Base-by-base conservation (phyloP, 2,329 filamentous ascomycete species). In the Hypoxylon sp. region DNA sequence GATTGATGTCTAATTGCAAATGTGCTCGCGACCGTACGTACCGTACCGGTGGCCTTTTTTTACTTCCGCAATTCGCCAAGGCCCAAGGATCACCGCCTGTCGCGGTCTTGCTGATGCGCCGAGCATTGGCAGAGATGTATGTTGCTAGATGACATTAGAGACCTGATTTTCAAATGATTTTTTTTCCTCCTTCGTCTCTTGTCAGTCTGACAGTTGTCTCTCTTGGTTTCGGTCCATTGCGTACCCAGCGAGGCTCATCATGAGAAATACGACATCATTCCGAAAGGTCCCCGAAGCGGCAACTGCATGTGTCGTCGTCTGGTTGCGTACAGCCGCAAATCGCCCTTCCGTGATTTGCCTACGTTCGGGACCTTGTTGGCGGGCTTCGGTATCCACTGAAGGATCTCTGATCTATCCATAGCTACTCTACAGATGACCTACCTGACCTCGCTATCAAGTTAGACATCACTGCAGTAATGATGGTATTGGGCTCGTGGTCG, bases 371-470 rank as follows among this genome's bases (percentile, higher is more conserved):
- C 37, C 26, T 42, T 36, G 26, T 19, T 13, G 30, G 25, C 27
- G 41, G 45, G 30, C 36, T 36, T 50, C 37, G 50, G 42, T 37
- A 26, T 44, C 45, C 34, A 54, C 44, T 46, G 31, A 45, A 26
- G 46, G 38, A 47, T 55, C 55, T 57, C 31, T 44, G 51, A 58
- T 58, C 51, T 55, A 44, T 43, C 38, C 30, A 48, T 52, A 31
- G 38, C 48, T 25, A 44, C 25, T 45, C 37, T 34, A 44, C 19
- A 13, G n/a, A 35, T 35, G 26, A 47, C 25, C n/a, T 42, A 45
- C 52, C 52, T 52, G 23, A 44, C 37, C 36, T 45, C 11, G 36
- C 35, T 20, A 25, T 43, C 31, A 38, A 43, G 48, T 55, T 49
- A 54, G 51, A 52, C 51, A 55, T 45, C 51, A 51, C 11, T 51